Evolutionary conservation across 371 early-diverging fungal genomes (phyloP), one percentile per base, ranked within the genome.

Genomic region (Haplosporangium sp.): DNA sequence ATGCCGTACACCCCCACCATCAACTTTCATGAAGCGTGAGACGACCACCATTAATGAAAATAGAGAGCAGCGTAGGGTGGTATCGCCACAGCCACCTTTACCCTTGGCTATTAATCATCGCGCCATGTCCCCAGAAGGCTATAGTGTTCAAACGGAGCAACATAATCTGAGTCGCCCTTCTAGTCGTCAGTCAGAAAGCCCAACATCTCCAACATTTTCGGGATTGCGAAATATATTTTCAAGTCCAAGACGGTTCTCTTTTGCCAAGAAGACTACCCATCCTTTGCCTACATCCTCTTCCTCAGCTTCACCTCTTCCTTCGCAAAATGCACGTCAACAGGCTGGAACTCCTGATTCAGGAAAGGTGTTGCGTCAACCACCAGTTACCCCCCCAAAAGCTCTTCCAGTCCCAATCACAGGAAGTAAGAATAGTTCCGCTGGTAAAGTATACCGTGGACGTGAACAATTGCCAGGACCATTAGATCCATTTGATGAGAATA

Each of bases 141-240:
- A 65, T 10, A 27, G 35, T 6, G 17, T 53, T 8, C 48, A 55
- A 3, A 19, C 27, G 10, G 60, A 67, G 3, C 60, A 67, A 45
- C 20, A 44, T 15, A 47, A 40, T 20, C 61, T n/a, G 8, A 35
- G 57, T n/a, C 69, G 78, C 13, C 78, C 74, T 15, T 19, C 78
- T 2, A 78, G 78, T 50, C 78, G 78, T 13, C 78, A 78, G 20
- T 64, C 66, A 2, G 74, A 78, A 17, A 73, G 67, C 27, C 74
- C 78, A 1, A 78, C 67, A 13, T 78, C 78, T 8, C 78, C 78
- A 4, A 73, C 78, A 7, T 59, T 74, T 1, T 69, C 73, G 1
- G 74, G 74, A 10, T 19, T 78, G 35, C 52, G 74, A 19, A 78
- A 70, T 57, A 55, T 78, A 13, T 66, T 74, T 10, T 48, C 78